phyloP scores from a whole-genome alignment of 257 asterid genomes.

The Salvia hispanica region DNA sequence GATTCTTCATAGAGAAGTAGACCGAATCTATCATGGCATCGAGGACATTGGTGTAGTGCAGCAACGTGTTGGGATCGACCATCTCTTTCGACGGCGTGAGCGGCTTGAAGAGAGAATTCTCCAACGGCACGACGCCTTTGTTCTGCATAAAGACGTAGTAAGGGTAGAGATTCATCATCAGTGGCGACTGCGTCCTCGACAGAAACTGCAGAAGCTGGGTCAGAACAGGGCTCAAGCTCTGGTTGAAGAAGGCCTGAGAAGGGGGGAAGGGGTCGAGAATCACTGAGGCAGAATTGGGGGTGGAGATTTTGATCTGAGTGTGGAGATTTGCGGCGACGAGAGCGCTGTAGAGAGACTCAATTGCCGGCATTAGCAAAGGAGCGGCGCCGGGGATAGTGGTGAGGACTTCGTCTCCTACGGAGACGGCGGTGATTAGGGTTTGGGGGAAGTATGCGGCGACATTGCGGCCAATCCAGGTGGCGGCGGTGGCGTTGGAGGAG shows the following conservation, averaged over 20 bases:
- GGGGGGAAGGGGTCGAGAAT: constrained; percentile 93
- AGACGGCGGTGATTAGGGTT: constrained; percentile 75
- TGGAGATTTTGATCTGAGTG: constrained; percentile 75
- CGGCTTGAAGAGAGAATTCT: constrained; percentile 85
- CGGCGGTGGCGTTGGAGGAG: constrained; percentile 94
- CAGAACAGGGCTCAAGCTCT: constrained; percentile 61
- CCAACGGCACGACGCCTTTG: constrained; percentile 92
- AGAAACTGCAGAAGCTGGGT: constrained; percentile 66
- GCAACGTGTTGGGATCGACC: constrained; percentile 94
- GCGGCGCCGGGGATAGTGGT: constrained; percentile 83
- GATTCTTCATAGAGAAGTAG: constrained; percentile 87
- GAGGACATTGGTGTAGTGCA: constrained; percentile 84
- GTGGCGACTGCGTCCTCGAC: constrained; percentile 84
- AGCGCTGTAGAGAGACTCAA: constrained; percentile 86
- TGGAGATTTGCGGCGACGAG: constrained; percentile 87
- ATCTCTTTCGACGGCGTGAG: constrained; percentile 89
- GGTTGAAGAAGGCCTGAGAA: constrained; percentile 89
- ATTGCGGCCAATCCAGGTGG: constrained; percentile 85
- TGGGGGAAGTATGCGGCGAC: constrained; percentile 85
- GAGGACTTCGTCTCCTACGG: constrained; percentile 90
- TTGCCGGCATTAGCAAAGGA: constrained; percentile 89
- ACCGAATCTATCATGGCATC: constrained; percentile 98
- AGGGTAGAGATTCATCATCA: constrained; percentile 98
- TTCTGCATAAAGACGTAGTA: constrained; percentile 96
- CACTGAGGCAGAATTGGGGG: constrained; percentile 77